Percentiles rank a stretch among this genome's conserved stretches.
Conservation (phyloP, 2,329 filamentous ascomycete genomes). For the Talaromyces sp. region DNA sequence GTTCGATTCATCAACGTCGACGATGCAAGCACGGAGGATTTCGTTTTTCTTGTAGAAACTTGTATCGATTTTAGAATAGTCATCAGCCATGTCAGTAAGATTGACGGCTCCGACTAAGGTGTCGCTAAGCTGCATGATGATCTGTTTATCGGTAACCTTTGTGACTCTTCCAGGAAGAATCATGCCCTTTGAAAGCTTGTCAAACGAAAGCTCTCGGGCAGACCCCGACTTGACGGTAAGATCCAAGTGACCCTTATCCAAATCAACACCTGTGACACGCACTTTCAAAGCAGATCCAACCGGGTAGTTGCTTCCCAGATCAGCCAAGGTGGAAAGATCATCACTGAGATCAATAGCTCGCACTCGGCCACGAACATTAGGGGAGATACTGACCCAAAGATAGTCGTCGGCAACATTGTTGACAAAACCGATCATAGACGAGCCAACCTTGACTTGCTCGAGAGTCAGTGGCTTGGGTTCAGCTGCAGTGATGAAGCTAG, state of each 20-base stretch:
- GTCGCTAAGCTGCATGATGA: slow-evolving; percentile 83
- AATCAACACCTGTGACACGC: slow-evolving; percentile 70
- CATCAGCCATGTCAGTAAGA: slow-evolving; percentile 78
- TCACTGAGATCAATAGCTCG: slow-evolving; percentile 80
- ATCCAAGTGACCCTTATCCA: slow-evolving; percentile 71
- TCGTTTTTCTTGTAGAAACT: slow-evolving; percentile 76
- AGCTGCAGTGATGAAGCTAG: slow-evolving; percentile 51
- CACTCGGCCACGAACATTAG: slow-evolving; percentile 80
- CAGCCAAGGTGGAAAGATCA: slow-evolving; percentile 72
- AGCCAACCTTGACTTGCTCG: slow-evolving; percentile 68
- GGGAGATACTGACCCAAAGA: slow-evolving; percentile 87
- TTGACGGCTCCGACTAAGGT: slow-evolving; percentile 74
- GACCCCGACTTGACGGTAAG: slow-evolving; percentile 68
- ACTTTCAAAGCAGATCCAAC: slow-evolving; percentile 84
- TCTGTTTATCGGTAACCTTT: slow-evolving; percentile 76
- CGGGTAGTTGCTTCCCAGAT: slow-evolving; percentile 77
- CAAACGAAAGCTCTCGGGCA: slow-evolving; percentile 61
- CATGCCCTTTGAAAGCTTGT: slow-evolving; percentile 71
- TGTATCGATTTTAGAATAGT: slow-evolving; percentile 77
- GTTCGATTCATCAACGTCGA: slow-evolving; percentile 75
- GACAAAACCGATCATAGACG: slow-evolving; percentile 75
- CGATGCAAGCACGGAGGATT: slow-evolving; percentile 79
- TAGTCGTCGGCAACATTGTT: slow-evolving; percentile 80
- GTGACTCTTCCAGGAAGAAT: slow-evolving; percentile 80
- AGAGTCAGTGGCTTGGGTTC: slow-evolving; percentile 65